phyloP scores from a whole-genome alignment of 306 rosid genomes.

The Corylus avellana region DNA sequence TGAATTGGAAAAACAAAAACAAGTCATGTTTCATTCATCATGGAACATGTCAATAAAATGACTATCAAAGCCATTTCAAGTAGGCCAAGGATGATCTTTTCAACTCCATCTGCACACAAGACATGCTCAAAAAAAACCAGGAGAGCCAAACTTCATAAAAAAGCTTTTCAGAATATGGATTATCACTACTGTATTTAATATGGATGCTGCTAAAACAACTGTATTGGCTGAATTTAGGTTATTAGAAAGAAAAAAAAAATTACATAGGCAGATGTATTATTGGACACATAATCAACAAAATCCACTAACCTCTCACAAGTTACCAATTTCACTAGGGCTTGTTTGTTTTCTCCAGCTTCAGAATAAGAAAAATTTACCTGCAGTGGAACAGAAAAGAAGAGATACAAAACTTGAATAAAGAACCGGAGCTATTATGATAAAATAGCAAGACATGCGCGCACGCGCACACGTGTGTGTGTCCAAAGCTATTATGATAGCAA shows the following conservation, averaged over 20 bases:
- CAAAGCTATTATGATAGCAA: too few species aligned
- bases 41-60: background rate
- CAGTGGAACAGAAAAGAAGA: slow-evolving; percentile 20
- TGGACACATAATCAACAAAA: slow-evolving; percentile 11
- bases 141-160: slow-evolving; percentile 1
- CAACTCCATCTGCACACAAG: slow-evolving; percentile 1
- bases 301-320: slow-evolving; percentile 75
- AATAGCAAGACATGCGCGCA: too few species aligned
- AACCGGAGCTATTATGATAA: background rate
- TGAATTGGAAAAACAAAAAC: slow-evolving; percentile 7
- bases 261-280: slow-evolving; percentile 11
- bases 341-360: slow-evolving; percentile 95
- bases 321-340: slow-evolving; percentile 90
- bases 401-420: background rate
- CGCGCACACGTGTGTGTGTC: too few species aligned
- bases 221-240: background rate
- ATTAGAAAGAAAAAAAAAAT: slow-evolving; percentile 15
- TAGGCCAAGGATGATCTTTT: background rate
- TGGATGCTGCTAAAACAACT: background rate
- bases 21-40: slow-evolving; percentile 3
- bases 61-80: too few species aligned
- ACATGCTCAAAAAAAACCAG: slow-evolving; percentile 2
- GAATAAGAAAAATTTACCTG: slow-evolving; percentile 89
- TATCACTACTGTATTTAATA: background rate
- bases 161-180: background rate